A percentile compares a stretch with the other conserved stretches of the same genome.
Evolutionary conservation across 352 stramenopile species (phyloP).

Genomic region (Phytophthora sansomeana): DNA sequence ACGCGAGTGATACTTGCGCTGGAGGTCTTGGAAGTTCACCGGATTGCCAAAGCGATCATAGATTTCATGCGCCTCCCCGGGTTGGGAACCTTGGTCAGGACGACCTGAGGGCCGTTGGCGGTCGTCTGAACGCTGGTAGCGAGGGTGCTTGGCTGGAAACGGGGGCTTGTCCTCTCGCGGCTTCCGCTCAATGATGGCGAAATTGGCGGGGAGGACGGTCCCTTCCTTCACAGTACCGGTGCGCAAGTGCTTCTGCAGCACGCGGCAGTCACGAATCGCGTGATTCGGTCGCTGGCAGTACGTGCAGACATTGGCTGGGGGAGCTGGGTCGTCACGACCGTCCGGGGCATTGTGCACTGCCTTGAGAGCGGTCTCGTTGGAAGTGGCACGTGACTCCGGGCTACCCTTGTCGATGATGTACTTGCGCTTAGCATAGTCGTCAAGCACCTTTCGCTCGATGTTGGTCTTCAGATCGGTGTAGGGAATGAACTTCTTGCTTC

Average conservation of each 20-base stretch:
- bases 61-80: neutral
- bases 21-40: neutral
- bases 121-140: neutral
- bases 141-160: neutral
- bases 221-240: no score
- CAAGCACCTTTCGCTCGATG: slow-evolving; percentile 22
- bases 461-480: slow-evolving; percentile 21
- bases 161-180: neutral
- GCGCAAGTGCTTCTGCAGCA: slow-evolving; percentile 22
- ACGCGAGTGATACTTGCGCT: neutral
- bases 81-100: no score
- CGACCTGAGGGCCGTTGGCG: no score
- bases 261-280: slow-evolving; percentile 16
- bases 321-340: slow-evolving; percentile 2
- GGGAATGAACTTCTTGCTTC: no score
- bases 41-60: slow-evolving; percentile 19
- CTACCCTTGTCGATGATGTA: no score
- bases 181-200: slow-evolving; percentile 5
- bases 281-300: slow-evolving; percentile 12
- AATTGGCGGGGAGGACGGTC: slow-evolving; percentile 26
- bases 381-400: no score
- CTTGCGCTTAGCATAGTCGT: slow-evolving; percentile 7
- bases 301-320: neutral
- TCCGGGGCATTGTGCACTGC: slow-evolving; percentile 1
- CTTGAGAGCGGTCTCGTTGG: no score